Evolutionary conservation across 495 filamentous ascomycete species (phyloP).

Genomic region (Lasiosphaeria miniovina): DNA sequence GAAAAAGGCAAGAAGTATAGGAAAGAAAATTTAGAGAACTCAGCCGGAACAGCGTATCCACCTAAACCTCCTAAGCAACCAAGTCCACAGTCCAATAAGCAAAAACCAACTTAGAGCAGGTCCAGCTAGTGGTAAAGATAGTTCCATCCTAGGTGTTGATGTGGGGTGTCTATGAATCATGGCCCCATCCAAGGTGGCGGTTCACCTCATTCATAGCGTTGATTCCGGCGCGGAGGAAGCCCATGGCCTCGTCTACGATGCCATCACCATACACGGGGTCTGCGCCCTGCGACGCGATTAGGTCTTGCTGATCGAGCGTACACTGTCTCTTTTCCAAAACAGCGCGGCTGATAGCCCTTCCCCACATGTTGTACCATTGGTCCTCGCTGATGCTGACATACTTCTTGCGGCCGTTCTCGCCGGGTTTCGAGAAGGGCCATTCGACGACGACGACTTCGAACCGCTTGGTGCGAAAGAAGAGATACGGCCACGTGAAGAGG

Average conservation of each 20-base stretch:
- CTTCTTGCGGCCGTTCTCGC: constrained; percentile 26
- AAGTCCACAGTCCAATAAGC: too few relatives aligned
- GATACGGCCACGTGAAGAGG: constrained; percentile 60
- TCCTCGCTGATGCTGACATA: constrained; percentile 49
- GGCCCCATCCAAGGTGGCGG: constrained; percentile 46
- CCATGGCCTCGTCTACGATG: constrained; percentile 28
- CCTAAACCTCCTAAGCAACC: too few relatives aligned
- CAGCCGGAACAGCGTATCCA: neutral
- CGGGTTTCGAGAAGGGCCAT: constrained; percentile 47
- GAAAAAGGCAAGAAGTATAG: too few relatives aligned
- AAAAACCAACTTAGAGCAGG: too few relatives aligned
- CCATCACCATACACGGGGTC: constrained; percentile 25
- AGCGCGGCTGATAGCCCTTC: constrained; percentile 37
- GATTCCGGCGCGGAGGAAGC: constrained; percentile 36
- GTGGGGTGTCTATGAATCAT: constrained; percentile 13
- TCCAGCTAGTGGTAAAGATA: too few relatives aligned
- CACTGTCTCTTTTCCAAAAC: constrained; percentile 41
- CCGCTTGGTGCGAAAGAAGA: constrained; percentile 59
- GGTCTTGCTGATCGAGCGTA: constrained; percentile 39
- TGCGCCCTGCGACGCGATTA: constrained; percentile 35
- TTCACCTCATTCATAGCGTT: constrained; percentile 44
- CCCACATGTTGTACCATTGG: constrained; percentile 49
- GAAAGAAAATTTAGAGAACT: too few relatives aligned
- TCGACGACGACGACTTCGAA: constrained; percentile 56
- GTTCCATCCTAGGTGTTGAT: too few relatives aligned